phyloP scores from a whole-genome alignment of 306 rosid species.

The Chamaecrista fasciculata region DNA sequence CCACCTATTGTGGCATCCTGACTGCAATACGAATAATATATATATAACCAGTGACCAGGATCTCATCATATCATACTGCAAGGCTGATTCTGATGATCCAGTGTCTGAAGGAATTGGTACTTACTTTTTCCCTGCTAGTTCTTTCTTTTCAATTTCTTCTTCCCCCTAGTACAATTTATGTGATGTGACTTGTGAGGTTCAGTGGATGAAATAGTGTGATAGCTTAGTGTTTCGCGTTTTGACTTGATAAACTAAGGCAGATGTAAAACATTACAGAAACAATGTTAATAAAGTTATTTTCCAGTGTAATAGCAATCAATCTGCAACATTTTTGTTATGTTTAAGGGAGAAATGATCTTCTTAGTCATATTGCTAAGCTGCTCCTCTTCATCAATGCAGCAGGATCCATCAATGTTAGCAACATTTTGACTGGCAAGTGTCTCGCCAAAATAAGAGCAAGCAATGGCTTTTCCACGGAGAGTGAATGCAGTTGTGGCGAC shows the following conservation, averaged over 20 bases:
- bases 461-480: conserved; percentile 46
- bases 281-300: not conserved
- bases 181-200: not conserved
- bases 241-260: not conserved
- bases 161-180: not conserved
- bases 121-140: not conserved
- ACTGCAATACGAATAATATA: conserved; percentile 91
- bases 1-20: conserved; percentile 98
- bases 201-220: not conserved
- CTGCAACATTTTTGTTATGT: not conserved
- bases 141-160: not conserved
- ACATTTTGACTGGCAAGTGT: conserved; percentile 90
- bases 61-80: conserved; percentile 97
- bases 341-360: not conserved
- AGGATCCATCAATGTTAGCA: conserved; percentile 92
- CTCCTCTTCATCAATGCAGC: conserved; percentile 50
- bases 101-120: conserved; percentile 86
- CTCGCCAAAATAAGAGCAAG: conserved; percentile 78
- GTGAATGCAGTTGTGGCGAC: conserved; percentile 47
- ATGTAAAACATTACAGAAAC: not conserved
- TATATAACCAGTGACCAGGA: conserved; percentile 96
- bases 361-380: conserved; percentile 7
- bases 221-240: conserved; percentile 2
- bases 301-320: not conserved
- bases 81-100: conserved; percentile 92